phyloP scores from a whole-genome alignment of 768 basidiomycete genomes.

The Pleurotus giganteus region DNA sequence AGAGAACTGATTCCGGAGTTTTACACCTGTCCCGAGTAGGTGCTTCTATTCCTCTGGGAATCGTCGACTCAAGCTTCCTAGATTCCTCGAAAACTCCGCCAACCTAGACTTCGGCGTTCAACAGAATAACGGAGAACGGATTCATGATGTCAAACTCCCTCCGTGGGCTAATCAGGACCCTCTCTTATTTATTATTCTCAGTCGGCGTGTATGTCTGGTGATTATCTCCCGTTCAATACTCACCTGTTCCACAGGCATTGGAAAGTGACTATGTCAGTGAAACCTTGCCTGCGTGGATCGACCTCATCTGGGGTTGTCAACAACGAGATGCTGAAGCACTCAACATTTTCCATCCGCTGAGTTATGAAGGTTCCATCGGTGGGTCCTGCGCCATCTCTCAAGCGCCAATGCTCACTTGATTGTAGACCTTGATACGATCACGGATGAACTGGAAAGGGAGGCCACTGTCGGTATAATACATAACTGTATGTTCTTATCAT shows the following conservation, averaged over 20 bases:
- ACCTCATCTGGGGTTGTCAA: slow-evolving; percentile 88
- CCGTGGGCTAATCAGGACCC: slow-evolving; percentile 89
- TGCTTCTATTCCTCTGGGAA: neutral
- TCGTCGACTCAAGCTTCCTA: slow-evolving; percentile 23
- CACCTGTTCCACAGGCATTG: slow-evolving; percentile 53
- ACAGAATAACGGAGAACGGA: slow-evolving; percentile 71
- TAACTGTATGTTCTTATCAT: slow-evolving; percentile 55
- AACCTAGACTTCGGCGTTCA: slow-evolving; percentile 78
- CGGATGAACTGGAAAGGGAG: slow-evolving; percentile 83
- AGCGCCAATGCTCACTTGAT: neutral
- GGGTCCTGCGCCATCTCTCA: slow-evolving; percentile 8
- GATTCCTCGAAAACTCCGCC: slow-evolving; percentile 81
- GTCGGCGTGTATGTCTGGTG: slow-evolving; percentile 57
- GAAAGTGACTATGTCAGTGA: slow-evolving; percentile 88
- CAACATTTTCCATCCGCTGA: slow-evolving; percentile 91
- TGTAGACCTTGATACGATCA: slow-evolving; percentile 80
- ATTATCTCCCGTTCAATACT: neutral
- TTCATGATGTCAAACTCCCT: slow-evolving; percentile 87
- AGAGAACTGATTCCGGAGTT: slow-evolving; percentile 92
- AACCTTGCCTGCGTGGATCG: slow-evolving; percentile 86
- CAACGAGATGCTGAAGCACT: slow-evolving; percentile 74
- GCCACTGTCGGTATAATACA: slow-evolving; percentile 95
- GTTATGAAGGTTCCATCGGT: slow-evolving; percentile 91
- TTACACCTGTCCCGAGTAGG: slow-evolving; percentile 79
- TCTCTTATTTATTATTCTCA: slow-evolving; percentile 73